Evolutionary conservation across 768 basidiomycete genomes (phyloP), one percentile per base, ranked within the genome.

Genomic region (Porpolomopsis calyptriformis): DNA sequence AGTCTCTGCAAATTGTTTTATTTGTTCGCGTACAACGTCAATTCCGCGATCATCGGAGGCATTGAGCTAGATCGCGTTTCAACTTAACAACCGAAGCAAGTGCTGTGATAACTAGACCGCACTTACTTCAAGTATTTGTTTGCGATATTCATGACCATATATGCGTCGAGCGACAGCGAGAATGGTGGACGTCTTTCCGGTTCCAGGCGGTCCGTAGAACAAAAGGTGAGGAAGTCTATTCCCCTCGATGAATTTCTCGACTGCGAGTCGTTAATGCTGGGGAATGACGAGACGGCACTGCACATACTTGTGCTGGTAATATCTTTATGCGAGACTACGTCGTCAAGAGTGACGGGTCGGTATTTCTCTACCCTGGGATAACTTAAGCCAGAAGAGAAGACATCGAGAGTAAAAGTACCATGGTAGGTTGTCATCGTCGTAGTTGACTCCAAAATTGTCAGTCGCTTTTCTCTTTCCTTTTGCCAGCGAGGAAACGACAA

Each of bases 1-100:
- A 11, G 93, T 97, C 66, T 93, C 90, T 1, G 96, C 92, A 55
- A 98, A 99, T 58, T 90, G 91, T 62, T 98, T 99, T 62, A 99
- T 93, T 70, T 97, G 93, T 64, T 98, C 96, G 42, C 96, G 80
- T 14, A 99, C 96, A 36, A 97, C 93, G 50, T 99, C 96, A 50
- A 99, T 99, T 25, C 96, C 96, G 57, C 96, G 81, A 58, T 98
- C 96, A 60, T 99, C 96, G 1, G 92, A 96, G 4, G 96, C 96
- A 60, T 99, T 99, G 36, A 99, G 75, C 91, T 94, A 51, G 16
- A 14, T 47, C 31, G 10, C 47, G 47, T 14, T 23, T 24, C 29
- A 10, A 18, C 12, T 33, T 11, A 6, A 1, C 10, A 4, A n/a
- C n/a, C 5, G 33, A 12, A 42, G 41, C 9, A 23, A 35, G 9